Base-by-base conservation (phyloP, 768 basidiomycete genomes). In the Hypsizygus marmoreus region DNA sequence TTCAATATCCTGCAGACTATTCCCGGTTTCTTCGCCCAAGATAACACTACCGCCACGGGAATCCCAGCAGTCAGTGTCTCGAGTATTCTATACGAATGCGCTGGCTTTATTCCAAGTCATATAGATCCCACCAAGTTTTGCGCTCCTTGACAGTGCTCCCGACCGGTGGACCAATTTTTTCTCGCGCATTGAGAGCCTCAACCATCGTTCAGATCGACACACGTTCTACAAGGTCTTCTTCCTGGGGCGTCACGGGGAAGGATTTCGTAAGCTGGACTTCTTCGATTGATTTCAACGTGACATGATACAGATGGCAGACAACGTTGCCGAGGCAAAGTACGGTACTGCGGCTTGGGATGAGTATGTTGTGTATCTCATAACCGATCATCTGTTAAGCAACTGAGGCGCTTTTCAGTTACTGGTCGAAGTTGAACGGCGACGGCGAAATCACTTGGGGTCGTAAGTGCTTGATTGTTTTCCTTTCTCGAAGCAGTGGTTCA, bases 361-460 rank as follows among this genome's bases (percentile, higher is more conserved):
- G 86, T 85, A 47, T 50, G 74, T 68, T 4, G 31, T n/a, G 19
- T 12, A 36, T 25, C 7, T 33, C 13, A 4, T 26, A 13, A 16
- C 32, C 8, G 1, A 23, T 30, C 40, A n/a, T 22, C 42, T 36
- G 29, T 25, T 16, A 31, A n/a, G 41, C 24, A 10, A 30, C 26
- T 28, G 26, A 9, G 32, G 22, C 29, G 20, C 25, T n/a, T 43
- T 30, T 12, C 43, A 87, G 86, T 9, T 60, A 83, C 53, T 88
- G 80, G 80, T 74, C 83, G 2, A 82, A 75, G 54, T 58, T 82
- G 7, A 64, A 85, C 37, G 82, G 82, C 0, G 84, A 91, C 50
- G 83, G 69, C 10, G 76, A 85, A 41, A 63, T 88, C 4, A 65
- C 65, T 1, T 91, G 88, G 88, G 89, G 89, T 20, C 88, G 85